Percentiles rank a stretch among this genome's conserved stretches.
These are phyloP conservation scores for Phytopythium ostracodes DNA, from an alignment of 352 stramenopile genomes.

Conservation along the genomic window DNA sequence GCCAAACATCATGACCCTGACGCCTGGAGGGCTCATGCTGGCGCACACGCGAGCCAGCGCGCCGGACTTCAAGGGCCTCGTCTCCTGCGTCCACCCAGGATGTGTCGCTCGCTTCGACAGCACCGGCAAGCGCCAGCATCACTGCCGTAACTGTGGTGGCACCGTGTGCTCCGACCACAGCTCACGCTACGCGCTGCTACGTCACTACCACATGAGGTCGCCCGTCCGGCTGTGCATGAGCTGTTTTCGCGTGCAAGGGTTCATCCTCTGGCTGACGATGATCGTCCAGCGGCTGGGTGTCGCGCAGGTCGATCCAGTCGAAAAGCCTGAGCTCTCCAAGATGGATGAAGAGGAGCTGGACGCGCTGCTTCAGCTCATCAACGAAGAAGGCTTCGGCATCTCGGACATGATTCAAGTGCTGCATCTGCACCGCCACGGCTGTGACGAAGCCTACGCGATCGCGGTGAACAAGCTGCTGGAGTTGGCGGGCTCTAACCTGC, in stretches of 20 bases:
- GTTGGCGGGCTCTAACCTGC: constrained; percentile 49
- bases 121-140: constrained; percentile 71
- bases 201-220: constrained; percentile 59
- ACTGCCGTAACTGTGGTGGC: constrained; percentile 78
- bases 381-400: constrained; percentile 54
- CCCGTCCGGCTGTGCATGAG: constrained; percentile 62
- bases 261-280: constrained; percentile 64
- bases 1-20: constrained; percentile 42
- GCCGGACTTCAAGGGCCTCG: constrained; percentile 71
- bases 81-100: constrained; percentile 51
- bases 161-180: constrained; percentile 82
- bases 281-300: constrained; percentile 55
- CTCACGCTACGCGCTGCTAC: constrained; percentile 58
- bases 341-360: constrained; percentile 66
- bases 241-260: constrained; percentile 74
- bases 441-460: constrained; percentile 66
- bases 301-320: constrained; percentile 35
- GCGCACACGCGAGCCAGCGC: constrained; percentile 49
- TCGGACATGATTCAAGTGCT: constrained; percentile 81
- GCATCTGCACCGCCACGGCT: constrained; percentile 72
- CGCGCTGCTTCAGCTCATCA: constrained; percentile 39
- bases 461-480: constrained; percentile 73
- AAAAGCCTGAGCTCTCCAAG: constrained; percentile 32
- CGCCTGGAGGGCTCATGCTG: constrained; percentile 55
- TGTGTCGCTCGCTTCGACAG: constrained; percentile 73